Base-by-base conservation (phyloP, 2,329 filamentous ascomycete species). In the Penicillium italicum region DNA sequence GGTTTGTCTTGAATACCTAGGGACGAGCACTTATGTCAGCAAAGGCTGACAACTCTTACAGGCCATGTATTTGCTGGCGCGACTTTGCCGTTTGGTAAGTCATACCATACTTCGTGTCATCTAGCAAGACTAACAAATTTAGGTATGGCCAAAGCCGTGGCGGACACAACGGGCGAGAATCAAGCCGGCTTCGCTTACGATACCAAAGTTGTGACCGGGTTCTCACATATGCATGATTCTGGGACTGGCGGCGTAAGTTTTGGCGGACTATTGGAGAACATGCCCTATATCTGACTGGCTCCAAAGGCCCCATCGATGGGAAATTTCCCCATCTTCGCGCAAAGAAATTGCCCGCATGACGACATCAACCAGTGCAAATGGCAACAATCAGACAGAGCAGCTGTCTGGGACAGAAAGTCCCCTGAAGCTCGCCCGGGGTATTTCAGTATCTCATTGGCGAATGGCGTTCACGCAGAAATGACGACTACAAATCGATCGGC, bases 321-420 rank as follows among this genome's bases (percentile, higher is more conserved):
- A 14, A 90, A 89, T 66, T 91, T 91, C 50, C 85, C 88, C 0
- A 75, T 91, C 1, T 90, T 91, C 60, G 80, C 87, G 0, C 86
- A 89, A 58, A 74, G 81, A 4, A 76, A 77, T 38, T 91, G 88
- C 60, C 77, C 80, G 0, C 79, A 76, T 14, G 82, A 88, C 57
- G 80, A 85, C 37, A 71, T 90, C 51, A 77, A 89, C 63, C 75
- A 76, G 8, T 90, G 87, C 69, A 76, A 74, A 12, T 90, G 83
- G 64, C 79, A 81, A 11, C 83, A 83, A 62, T 72, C 69, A 20
- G 76, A 79, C 38, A 78, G 84, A 73, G 60, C 78, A 65, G 59
- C 74, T 45, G 47, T 64, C 1, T 85, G 85, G 62, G 66, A 77
- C 28, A 75, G 80, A 43, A 74, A 75, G 1, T 82, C 75, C 8